Evolutionary conservation across 148 eudicot species (phyloP).

Genomic region (Spergularia marina): DNA sequence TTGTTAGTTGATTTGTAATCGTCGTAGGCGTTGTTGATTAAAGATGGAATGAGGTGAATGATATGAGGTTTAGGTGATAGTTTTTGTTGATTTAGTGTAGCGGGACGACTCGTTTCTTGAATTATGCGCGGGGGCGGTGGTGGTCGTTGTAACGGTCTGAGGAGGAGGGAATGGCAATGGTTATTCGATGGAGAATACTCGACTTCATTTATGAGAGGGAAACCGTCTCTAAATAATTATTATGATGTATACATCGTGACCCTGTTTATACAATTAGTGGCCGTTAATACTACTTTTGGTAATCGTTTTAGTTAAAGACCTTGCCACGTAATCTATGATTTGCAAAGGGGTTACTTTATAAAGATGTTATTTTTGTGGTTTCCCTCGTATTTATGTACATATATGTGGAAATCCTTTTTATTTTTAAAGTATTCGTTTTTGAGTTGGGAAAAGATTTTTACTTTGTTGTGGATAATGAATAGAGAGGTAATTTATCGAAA

Average conservation of each 20-base stretch:
- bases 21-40: background rate
- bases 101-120: background rate
- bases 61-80: background rate
- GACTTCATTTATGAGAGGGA: background rate
- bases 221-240: too few relatives aligned
- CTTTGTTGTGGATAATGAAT: background rate
- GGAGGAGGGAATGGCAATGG: background rate
- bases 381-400: constrained; percentile 1
- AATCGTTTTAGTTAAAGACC: too few relatives aligned
- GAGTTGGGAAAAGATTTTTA: background rate
- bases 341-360: too few relatives aligned
- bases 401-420: background rate
- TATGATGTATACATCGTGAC: too few relatives aligned
- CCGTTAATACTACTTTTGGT: too few relatives aligned
- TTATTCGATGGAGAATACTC: background rate
- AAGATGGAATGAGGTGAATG: background rate
- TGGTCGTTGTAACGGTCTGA: too few relatives aligned
- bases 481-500: background rate
- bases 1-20: background rate
- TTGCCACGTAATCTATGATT: too few relatives aligned
- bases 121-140: background rate
- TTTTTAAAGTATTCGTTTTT: background rate
- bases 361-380: background rate
- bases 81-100: background rate
- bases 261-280: too few relatives aligned